Evolutionary conservation across 768 basidiomycete species (phyloP).

Genomic region (Mycena maculata): DNA sequence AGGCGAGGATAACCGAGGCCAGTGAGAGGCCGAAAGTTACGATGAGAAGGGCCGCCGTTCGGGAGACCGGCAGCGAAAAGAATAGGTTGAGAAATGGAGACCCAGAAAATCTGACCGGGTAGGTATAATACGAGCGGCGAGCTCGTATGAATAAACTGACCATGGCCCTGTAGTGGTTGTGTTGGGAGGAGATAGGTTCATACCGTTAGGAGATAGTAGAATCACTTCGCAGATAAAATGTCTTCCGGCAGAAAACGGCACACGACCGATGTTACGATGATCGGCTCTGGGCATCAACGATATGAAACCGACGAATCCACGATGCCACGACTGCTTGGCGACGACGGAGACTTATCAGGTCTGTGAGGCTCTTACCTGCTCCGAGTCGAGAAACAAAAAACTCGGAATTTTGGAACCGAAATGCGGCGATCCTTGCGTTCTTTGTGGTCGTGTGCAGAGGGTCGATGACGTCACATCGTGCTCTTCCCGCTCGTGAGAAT

Average conservation of each 20-base stretch:
- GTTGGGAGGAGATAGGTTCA: background rate
- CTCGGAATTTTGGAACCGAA: no score
- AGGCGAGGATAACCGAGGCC: background rate
- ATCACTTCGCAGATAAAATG: background rate
- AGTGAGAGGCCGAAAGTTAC: constrained; percentile 9
- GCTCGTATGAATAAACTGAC: background rate
- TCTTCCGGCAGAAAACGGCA: constrained; percentile 18
- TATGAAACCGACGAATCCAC: no score
- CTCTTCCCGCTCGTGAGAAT: no score
- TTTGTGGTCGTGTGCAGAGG: no score
- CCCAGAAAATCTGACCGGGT: background rate
- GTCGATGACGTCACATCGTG: no score
- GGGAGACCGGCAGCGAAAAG: constrained; percentile 9
- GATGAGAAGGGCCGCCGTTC: constrained; percentile 6
- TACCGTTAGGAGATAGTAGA: background rate
- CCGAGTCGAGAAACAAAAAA: no score
- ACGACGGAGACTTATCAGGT: no score
- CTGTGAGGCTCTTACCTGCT: no score
- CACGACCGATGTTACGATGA: constrained; percentile 22
- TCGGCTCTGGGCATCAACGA: no score
- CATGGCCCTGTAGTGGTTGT: constrained; percentile 10
- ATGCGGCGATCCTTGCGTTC: no score
- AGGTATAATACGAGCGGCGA: constrained; percentile 10
- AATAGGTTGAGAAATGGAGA: background rate
- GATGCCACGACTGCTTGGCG: no score